Base-by-base conservation (phyloP, 2,329 filamentous ascomycete species). In the Dactylonectria macrodidyma region DNA sequence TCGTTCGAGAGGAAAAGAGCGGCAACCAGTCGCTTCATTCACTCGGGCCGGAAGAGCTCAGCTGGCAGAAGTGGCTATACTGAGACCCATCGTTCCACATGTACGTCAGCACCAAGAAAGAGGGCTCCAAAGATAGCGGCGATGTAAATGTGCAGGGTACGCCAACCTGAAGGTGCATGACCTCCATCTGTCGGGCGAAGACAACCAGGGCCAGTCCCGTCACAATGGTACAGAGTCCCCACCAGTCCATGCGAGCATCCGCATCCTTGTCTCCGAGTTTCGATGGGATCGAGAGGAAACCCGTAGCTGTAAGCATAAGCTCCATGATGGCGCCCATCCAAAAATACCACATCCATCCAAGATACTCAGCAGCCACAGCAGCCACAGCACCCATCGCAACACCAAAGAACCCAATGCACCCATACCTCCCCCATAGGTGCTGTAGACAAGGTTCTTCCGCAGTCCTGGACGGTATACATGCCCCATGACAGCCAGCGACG, bases 61-160 rank as follows among this genome's bases (percentile, higher is more conserved):
- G 85, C 82, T 0, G 93, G 93, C 0, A 96, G 82, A 1, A 95
- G 82, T 0, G 93, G 93, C 59, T 90, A 85, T 22, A 85, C 77
- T 2, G 92, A 89, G 0, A 94, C 86, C 88, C 89, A 93, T 0
- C 90, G 90, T 81, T 96, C 91, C 5, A 95, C 84, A 67, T 93
- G 95, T 9, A 91, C 84, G 9, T 91, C 89, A 0, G 81, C 81
- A 1, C 80, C 80, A 1, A 95, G 83, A 7, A 92, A 78, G 1
- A 93, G 67, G 7, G 87, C 80, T 0, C 93, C 93, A 3, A 92
- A 44, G 9, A 90, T 80, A 55, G 95, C 88, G 0, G 90, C 89
- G 16, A 90, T 82, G 54, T 88, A 88, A 47, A 95, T 91, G 73
- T 94, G 93, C 0, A 91, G 91, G 0, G 91, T 93, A 14, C 80